Conservation (phyloP, 106 monocot species). For the Xerophyta viscosa region DNA sequence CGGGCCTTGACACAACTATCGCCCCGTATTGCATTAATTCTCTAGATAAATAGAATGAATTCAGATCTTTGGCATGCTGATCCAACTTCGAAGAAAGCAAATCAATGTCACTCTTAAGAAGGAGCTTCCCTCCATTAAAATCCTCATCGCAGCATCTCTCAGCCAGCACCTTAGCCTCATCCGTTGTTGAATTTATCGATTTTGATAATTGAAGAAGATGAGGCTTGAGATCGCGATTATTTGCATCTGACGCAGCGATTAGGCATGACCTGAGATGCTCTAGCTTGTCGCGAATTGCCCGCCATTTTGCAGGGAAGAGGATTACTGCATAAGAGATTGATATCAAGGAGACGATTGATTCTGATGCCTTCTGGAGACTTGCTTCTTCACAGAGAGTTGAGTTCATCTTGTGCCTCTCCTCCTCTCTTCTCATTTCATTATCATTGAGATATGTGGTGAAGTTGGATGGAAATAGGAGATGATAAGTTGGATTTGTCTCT, state of each 20-base stretch:
- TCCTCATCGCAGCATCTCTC: constrained; percentile 26
- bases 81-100: constrained; percentile 26
- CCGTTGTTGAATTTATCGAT: constrained; percentile 16
- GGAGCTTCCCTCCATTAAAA: constrained; percentile 48
- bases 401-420: not conserved
- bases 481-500: too few relatives aligned
- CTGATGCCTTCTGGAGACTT: not conserved
- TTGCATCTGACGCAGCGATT: constrained; percentile 1
- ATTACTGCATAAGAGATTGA: constrained; percentile 26
- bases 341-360: constrained; percentile 14
- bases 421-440: not conserved
- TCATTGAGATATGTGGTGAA: too few relatives aligned
- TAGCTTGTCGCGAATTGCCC: constrained; percentile 36
- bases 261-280: constrained; percentile 37
- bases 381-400: not conserved
- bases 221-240: not conserved
- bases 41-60: constrained; percentile 26
- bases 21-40: constrained; percentile 16
- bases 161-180: constrained; percentile 16
- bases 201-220: constrained; percentile 20
- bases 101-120: constrained; percentile 49
- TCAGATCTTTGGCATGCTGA: constrained; percentile 26
- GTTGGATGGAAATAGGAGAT: too few relatives aligned
- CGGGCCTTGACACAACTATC: constrained; percentile 42
- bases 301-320: constrained; percentile 44